A percentile compares a stretch with the other conserved stretches of the same genome.
Conservation (phyloP, 2,329 filamentous ascomycete species). For the Xylariaceae sp. region DNA sequence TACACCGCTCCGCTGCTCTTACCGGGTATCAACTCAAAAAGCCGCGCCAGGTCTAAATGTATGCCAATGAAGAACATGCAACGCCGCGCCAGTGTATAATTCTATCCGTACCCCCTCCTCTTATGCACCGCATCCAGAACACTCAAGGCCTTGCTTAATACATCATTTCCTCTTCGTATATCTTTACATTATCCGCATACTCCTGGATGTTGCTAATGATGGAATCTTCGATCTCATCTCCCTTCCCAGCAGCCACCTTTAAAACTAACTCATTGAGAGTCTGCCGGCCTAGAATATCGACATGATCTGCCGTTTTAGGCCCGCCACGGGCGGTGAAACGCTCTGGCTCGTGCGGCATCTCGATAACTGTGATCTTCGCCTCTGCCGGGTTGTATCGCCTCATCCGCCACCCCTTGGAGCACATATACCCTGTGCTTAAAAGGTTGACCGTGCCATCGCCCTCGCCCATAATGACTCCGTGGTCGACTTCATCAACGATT, state of each 20-base stretch:
- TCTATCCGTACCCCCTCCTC: constrained; percentile 14
- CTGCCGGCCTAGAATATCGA: constrained; percentile 90
- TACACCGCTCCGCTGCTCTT: constrained; percentile 6
- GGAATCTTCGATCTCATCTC: constrained; percentile 77
- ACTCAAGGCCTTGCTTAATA: not conserved
- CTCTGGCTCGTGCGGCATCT: constrained; percentile 97
- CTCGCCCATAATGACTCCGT: constrained; percentile 93
- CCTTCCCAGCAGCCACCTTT: constrained; percentile 83
- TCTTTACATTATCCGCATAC: constrained; percentile 83
- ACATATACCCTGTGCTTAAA: constrained; percentile 96
- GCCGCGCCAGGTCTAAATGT: not conserved
- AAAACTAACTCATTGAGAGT: constrained; percentile 91
- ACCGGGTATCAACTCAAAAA: constrained; percentile 8
- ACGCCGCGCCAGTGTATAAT: constrained; percentile 13
- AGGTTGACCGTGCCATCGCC: constrained; percentile 95
- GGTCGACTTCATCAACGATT: constrained; percentile 71
- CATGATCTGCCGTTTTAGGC: constrained; percentile 82
- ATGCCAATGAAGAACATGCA: constrained; percentile 7
- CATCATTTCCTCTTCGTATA: constrained; percentile 68
- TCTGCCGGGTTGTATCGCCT: constrained; percentile 91
- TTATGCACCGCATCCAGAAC: constrained; percentile 3
- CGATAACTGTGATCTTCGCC: constrained; percentile 80
- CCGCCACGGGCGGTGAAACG: constrained; percentile 83
- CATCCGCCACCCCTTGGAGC: constrained; percentile 90
- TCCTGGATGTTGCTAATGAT: constrained; percentile 82